Evolutionary conservation across 2,329 filamentous ascomycete genomes (phyloP).

Genomic region (Peltaster fructicola): DNA sequence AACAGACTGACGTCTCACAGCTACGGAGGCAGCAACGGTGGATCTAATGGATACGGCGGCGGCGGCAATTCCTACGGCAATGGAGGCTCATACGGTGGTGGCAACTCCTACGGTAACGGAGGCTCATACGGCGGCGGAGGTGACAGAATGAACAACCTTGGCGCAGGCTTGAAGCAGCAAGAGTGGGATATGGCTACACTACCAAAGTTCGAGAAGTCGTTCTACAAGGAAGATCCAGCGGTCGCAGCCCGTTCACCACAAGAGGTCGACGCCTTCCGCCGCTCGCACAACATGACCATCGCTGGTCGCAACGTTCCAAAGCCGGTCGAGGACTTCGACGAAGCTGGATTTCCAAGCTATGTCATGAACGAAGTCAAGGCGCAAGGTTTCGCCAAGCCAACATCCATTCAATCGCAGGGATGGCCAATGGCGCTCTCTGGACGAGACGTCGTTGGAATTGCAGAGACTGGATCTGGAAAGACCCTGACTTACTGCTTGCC

Average conservation of each 20-base stretch:
- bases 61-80: slow-evolving; percentile 1
- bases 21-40: too few relatives aligned
- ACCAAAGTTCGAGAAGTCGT: slow-evolving; percentile 97
- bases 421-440: slow-evolving; percentile 99
- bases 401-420: slow-evolving; percentile 92
- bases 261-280: slow-evolving; percentile 79
- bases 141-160: slow-evolving; percentile 87
- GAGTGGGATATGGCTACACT: slow-evolving; percentile 64
- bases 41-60: too few relatives aligned
- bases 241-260: slow-evolving; percentile 56
- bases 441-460: slow-evolving; percentile 96
- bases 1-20: too few relatives aligned
- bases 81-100: slow-evolving; percentile 1
- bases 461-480: slow-evolving; percentile 98
- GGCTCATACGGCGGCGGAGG: slow-evolving; percentile 49
- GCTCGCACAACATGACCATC: slow-evolving; percentile 67
- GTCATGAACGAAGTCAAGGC: slow-evolving; percentile 98
- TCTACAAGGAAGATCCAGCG: slow-evolving; percentile 87
- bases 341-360: slow-evolving; percentile 91
- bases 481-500: slow-evolving; percentile 96
- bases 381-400: slow-evolving; percentile 84
- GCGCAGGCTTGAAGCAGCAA: slow-evolving; percentile 71
- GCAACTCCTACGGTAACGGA: slow-evolving; percentile 31
- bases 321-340: slow-evolving; percentile 92
- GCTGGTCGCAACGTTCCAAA: slow-evolving; percentile 69